Evolutionary conservation across 2,329 filamentous ascomycete species (phyloP), one percentile per base, ranked within the genome.

Genomic region (Monosporascus sp.): DNA sequence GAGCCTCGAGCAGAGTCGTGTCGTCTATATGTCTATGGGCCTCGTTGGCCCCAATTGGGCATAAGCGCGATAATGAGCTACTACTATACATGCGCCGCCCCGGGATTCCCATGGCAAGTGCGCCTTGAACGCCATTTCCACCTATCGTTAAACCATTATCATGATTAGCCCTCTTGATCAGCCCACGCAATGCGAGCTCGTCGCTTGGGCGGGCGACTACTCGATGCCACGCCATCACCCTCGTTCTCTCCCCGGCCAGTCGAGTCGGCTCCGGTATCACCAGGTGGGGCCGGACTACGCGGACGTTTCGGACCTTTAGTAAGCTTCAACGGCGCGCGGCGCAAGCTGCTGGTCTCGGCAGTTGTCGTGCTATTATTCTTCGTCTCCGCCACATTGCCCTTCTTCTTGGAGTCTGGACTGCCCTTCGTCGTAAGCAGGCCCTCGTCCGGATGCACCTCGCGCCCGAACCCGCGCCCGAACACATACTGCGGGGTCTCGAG

Each of bases 401-500:
- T 37, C 27, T 45, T 1, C 31, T 37, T 14, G n/a, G 35, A 3
- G 5, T 44, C 35, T 3, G 27, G 43, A 9, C 16, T 46, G 16
- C 37, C 31, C 19, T 40, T 57, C 6, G 63, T 55, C 37, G 53
- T 58, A n/a, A 77, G 58, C 38, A 80, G 61, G 14, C 72, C 78
- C 22, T 80, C 76, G 44, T 81, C 76, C 0, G 77, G 74, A 44
- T 78, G 67, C 16, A 70, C 47, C 26, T 64, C 63, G 4, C 67
- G 66, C 5, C 77, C 78, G 52, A 79, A 78, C 3, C 74, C 78
- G 54, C 73, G 68, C 0, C 78, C 75, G 52, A 85, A 84, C 3
- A 84, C 64, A 17, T 68, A 71, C 59, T 79, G 78, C 3, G 78
- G 75, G 5, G 61, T 63, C 40, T 63, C 56, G 17, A 85, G 65